Base-by-base conservation (phyloP, 805 yeast genomes). In the Suhomyces tanzawaensis region DNA sequence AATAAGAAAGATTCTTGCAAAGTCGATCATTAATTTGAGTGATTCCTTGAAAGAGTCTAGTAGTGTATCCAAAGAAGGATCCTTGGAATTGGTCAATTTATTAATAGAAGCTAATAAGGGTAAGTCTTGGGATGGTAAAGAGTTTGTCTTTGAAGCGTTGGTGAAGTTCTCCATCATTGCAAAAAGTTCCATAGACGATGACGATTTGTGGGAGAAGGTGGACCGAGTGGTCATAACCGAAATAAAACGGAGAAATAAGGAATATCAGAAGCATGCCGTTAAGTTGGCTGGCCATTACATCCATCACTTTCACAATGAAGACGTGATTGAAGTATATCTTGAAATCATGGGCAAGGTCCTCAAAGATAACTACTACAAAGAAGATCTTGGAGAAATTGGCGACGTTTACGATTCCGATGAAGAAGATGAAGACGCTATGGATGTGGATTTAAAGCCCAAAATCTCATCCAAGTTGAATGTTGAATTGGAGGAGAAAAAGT, bases 61-160 rank as follows among this genome's bases (percentile, higher is more conserved):
- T 7, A 42, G 51, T 28, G 55, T 60, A 3, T 52, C 66, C 2
- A 53, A 53, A 2, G 40, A 37, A 1, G 19, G 47, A 7, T 42
- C 45, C 3, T 19, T 39, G 2, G 48, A 55, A 25, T 55, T 87
- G 13, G 76, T 85, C 41, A 60, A 65, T 0, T 64, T 79, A 5
- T 64, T 87, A 32, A 55, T 85, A 13, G 72, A 71, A 19, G 78
- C 95, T 0, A 70, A 81, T 39, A 68, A 72, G 39, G 96, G 96
- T 1, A 77, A 95, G 42, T 76, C 91, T 7, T 91, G 96, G 93
- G 71, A 72, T 12, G 98, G 97, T 4, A 91, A 91, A 52, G 96
- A 89, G 48, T 59, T 70, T 19, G 73, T 93, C 1, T 64, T 88
- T 14, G 79, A 77, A 25, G 85, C 96, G 0, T 62, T 90, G 37